Evolutionary conservation across 2,329 filamentous ascomycete species (phyloP), one percentile per base, ranked within the genome.

Genomic region (Phialemoniopsis sp.): DNA sequence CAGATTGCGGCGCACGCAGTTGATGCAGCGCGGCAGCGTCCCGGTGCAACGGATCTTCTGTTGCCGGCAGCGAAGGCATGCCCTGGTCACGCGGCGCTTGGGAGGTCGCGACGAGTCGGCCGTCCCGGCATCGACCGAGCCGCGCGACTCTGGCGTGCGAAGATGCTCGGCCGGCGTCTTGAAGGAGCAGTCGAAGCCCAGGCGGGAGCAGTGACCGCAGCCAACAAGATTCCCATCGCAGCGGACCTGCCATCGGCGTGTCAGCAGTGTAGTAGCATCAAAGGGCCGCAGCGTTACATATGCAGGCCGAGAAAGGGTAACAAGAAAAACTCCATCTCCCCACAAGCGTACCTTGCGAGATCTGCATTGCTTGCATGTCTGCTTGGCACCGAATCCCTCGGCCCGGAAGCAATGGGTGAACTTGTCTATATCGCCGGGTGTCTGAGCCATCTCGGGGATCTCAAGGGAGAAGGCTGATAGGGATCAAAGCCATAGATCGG

Each of bases 141-240:
- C 32, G 13, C 17, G 31, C 17, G 6, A 17, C 18, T 31, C 19
- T 15, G 36, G 21, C 29, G 4, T 38, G 18, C 13, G 14, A 12
- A 7, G 21, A 13, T 4, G 15, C 34, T n/a, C 13, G 41, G 52
- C 44, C 5, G 48, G 44, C 21, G 54, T 50, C 34, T 51, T 50
- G n/a, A 62, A 58, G 13, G 59, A 63, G 38, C 59, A 63, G 28
- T 53, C 51, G 39, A 62, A 59, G 8, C 50, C 49, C 7, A 63
- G 39, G 18, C 59, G 57, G 31, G 56, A 48, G 41, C 59, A 63
- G 39, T 62, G 61, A 3, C 52, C 47, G 34, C 59, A 63, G 17
- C 52, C 38, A 12, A 50, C 46, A 21, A 46, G 50, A 13, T 53
- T 46, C 15, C 56, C 58, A 37, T 63, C 59, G 37, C 59, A 63